phyloP scores from a whole-genome alignment of 257 asterid genomes.

The Nemophila menziesii region DNA sequence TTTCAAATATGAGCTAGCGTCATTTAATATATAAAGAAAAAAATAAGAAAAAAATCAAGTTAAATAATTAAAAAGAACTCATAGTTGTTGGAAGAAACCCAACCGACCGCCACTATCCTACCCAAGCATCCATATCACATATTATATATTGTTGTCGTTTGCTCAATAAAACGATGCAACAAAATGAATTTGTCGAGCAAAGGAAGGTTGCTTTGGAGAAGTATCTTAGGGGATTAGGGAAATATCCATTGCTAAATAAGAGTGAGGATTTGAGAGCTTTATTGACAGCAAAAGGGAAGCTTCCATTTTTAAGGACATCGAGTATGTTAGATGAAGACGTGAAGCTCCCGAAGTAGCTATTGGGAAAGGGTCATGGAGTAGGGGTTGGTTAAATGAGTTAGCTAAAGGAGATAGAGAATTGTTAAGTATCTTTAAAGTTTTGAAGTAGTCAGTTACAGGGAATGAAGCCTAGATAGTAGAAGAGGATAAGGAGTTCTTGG shows the following conservation, averaged over 20 bases:
- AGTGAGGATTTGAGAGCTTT: constrained; percentile 74
- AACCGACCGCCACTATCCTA: too few relatives aligned
- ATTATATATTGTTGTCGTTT: too few relatives aligned
- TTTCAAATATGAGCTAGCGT: too few relatives aligned
- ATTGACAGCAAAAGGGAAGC: constrained; percentile 36
- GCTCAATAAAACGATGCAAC: constrained; percentile 94
- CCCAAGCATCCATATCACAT: too few relatives aligned
- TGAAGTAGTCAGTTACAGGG: constrained; percentile 77
- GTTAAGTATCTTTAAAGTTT: constrained; percentile 68
- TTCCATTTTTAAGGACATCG: constrained; percentile 40
- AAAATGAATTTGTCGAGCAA: constrained; percentile 75
- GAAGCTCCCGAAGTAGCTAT: constrained; percentile 49
- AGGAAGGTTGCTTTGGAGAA: constrained; percentile 79
- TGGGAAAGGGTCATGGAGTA: constrained; percentile 26
- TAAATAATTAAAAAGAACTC: too few relatives aligned
- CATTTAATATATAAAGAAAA: too few relatives aligned
- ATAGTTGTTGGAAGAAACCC: too few relatives aligned
- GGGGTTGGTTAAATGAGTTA: constrained; percentile 36
- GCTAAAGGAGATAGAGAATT: constrained; percentile 73
- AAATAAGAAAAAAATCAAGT: too few relatives aligned
- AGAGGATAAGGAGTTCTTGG: constrained; percentile 81
- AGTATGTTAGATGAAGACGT: constrained; percentile 56
- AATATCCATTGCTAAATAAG: constrained; percentile 50
- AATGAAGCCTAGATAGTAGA: constrained; percentile 55
- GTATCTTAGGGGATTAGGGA: constrained; percentile 58